These are phyloP conservation scores for Epichloe typhina DNA, from an alignment of 2,329 filamentous ascomycete genomes.

Conservation along the genomic window DNA sequence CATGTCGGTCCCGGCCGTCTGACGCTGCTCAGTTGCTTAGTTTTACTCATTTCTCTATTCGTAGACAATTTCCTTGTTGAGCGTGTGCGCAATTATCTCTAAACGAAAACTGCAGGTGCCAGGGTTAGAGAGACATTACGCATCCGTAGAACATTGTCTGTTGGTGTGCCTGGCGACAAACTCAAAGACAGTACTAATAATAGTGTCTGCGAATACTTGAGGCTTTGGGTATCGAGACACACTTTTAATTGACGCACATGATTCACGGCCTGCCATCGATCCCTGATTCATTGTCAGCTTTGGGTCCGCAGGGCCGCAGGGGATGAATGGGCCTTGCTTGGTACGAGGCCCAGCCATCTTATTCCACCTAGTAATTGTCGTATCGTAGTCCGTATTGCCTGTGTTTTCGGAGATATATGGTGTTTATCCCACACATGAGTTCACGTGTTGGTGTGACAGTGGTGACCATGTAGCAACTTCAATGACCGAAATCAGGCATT, in stretches of 20 bases:
- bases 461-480: neutral
- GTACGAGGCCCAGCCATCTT: neutral
- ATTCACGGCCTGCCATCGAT: neutral
- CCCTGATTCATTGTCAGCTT: neutral
- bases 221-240: neutral
- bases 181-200: neutral
- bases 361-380: neutral
- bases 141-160: neutral
- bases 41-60: neutral
- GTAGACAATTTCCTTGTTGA: neutral
- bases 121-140: neutral
- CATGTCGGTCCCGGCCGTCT: neutral
- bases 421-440: neutral
- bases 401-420: neutral
- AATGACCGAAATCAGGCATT: neutral
- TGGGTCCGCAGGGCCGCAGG: neutral
- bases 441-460: neutral
- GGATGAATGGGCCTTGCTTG: neutral
- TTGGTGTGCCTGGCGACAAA: neutral
- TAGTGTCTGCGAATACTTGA: neutral
- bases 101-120: neutral
- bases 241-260: neutral
- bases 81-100: neutral
- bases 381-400: neutral
- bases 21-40: neutral